Evolutionary conservation across 106 monocot species (phyloP).

Genomic region (Dioscorea alata): DNA sequence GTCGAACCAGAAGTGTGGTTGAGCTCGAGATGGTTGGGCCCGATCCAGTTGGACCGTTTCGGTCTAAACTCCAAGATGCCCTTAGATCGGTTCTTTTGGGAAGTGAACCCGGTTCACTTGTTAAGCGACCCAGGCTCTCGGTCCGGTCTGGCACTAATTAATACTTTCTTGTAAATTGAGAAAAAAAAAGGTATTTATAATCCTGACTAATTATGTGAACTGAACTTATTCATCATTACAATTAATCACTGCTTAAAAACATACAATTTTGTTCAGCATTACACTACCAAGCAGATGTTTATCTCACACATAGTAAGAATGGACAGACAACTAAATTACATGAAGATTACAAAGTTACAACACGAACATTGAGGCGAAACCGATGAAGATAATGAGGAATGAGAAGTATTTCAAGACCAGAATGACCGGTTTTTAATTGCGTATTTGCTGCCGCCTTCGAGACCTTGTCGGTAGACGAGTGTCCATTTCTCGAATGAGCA

Average conservation of each 20-base stretch:
- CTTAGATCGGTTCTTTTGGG: constrained; percentile 38
- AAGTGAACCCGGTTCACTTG: constrained; percentile 21
- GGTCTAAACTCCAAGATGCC: constrained; percentile 36
- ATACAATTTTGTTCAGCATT: too few species aligned
- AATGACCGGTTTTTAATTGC: constrained; percentile 44
- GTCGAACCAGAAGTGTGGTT: constrained; percentile 59
- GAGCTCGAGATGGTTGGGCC: constrained; percentile 34
- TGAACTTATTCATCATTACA: too few species aligned
- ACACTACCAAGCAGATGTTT: too few species aligned
- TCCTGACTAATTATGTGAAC: too few species aligned
- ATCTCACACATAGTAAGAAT: too few species aligned
- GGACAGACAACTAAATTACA: too few species aligned
- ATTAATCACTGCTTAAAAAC: too few species aligned
- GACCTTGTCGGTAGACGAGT: constrained; percentile 45
- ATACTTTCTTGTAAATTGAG: too few species aligned
- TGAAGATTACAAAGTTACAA: too few species aligned
- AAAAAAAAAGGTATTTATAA: too few species aligned
- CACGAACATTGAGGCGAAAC: not conserved
- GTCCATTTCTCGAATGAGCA: constrained; percentile 97
- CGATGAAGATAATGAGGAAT: not conserved
- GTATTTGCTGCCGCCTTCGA: constrained; percentile 71
- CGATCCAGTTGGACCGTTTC: not conserved
- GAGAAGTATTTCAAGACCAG: constrained; percentile 36
- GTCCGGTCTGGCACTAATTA: too few species aligned
- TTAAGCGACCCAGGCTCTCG: constrained; percentile 19